A percentile compares a stretch with the other conserved stretches of the same genome.
Conservation (phyloP, 441 rosid species). For the Populus trichocarpa region DNA sequence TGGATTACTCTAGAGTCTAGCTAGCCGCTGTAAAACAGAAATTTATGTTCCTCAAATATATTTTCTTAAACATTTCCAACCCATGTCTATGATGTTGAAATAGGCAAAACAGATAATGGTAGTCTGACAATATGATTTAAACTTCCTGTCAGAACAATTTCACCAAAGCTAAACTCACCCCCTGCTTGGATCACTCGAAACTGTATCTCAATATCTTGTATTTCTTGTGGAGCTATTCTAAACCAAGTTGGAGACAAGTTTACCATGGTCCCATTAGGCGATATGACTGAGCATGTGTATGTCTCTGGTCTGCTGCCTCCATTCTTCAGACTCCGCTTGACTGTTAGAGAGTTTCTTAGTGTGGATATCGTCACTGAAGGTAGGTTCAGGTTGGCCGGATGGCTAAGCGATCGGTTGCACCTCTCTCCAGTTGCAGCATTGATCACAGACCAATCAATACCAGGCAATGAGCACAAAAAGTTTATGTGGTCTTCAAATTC, state of each 20-base stretch:
- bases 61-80: background rate
- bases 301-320: constrained; percentile 57
- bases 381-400: constrained; percentile 68
- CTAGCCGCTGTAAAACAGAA: background rate
- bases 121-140: constrained; percentile 62
- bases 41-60: background rate
- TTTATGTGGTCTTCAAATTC: constrained; percentile 59
- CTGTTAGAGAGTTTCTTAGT: constrained; percentile 34
- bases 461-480: constrained; percentile 74
- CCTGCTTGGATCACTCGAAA: constrained; percentile 40
- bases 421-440: constrained; percentile 21
- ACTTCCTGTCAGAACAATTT: constrained; percentile 71
- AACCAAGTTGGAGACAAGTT: constrained; percentile 66
- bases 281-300: constrained; percentile 43
- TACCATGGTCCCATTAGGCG: constrained; percentile 70
- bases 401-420: constrained; percentile 45
- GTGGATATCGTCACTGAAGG: constrained; percentile 77
- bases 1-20: background rate
- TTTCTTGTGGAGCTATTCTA: constrained; percentile 42
- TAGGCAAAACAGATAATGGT: constrained; percentile 56
- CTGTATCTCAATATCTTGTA: constrained; percentile 44
- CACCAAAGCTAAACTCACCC: constrained; percentile 65
- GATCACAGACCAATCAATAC: constrained; percentile 25
- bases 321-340: constrained; percentile 59
- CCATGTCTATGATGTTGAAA: constrained; percentile 21